Base-by-base conservation (phyloP, 148 eudicot genomes). In the Amaranthus cruentus region DNA sequence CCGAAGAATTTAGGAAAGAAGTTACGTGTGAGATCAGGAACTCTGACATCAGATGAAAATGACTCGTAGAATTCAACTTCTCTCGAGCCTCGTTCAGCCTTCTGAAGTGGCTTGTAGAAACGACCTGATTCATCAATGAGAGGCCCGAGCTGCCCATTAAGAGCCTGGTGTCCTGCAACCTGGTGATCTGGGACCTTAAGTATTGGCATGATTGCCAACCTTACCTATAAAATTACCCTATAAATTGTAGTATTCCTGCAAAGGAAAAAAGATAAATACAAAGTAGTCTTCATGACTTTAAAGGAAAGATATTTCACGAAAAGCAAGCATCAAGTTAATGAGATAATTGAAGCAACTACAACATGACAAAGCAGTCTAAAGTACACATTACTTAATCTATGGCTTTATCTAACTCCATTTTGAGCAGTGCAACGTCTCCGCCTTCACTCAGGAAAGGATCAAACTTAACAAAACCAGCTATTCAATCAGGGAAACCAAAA, bases 71-170 rank as follows among this genome's bases (percentile, higher is more conserved):
- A 95, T n/a, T 86, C 78, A 11, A 80, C 85, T 80, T 95, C 99
- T 65, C 75, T 64, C 28, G 80, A 15, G 51, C 99, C 99, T 8
- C 97, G 90, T n/a, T 85, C 87, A 49, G 75, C 85, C 11, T 86
- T 80, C 78, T 91, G 98, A 28, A 95, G 96, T 74, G 97, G 99
- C 88, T 95, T 95, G 90, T 90, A 95, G 64, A 95, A 95, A 13
- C 78, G 80, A 6, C 99, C 99, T 4, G 86, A 87, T 69, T 77
- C 88, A 68, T 95, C 97, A n/a, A 90, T 64, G 18, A 88, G 90
- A 3, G 99, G 99, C 9, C 99, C 97, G 49, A 92, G 88, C 72
- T 84, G 78, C 57, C 97, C 97, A 55, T 78, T 54, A 48, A 55
- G 64, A 50, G 96, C 97, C 67, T 70, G 83, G 85, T 95, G 99